phyloP scores from a whole-genome alignment of 169 alveolate species.

The Cryptosporidium viatorum region DNA sequence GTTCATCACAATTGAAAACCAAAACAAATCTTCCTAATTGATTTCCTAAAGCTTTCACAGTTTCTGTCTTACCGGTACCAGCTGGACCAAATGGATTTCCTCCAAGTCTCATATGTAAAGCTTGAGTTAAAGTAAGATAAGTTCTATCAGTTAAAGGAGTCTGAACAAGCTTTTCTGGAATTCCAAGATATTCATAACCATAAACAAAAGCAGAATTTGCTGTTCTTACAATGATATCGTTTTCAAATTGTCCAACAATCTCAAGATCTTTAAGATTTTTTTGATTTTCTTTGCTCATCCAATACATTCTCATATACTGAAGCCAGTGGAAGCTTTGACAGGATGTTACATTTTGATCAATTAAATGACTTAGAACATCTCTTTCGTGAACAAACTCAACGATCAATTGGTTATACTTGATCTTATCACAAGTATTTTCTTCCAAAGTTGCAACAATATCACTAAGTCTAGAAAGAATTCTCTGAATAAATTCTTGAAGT shows the following conservation, averaged over 20 bases:
- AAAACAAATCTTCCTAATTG: slow-evolving; percentile 95
- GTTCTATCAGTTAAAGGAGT: slow-evolving; percentile 99
- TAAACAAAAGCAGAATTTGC: slow-evolving; percentile 94
- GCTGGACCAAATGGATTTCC: slow-evolving; percentile 99
- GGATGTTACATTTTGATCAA: slow-evolving; percentile 78
- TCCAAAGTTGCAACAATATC: slow-evolving; percentile 30
- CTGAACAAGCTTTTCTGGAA: slow-evolving; percentile 95
- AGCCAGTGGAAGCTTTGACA: slow-evolving; percentile 93
- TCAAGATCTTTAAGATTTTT: slow-evolving; percentile 49
- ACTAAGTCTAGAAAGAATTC: slow-evolving; percentile 1
- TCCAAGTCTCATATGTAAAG: slow-evolving; percentile 95
- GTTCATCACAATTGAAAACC: slow-evolving; percentile 98
- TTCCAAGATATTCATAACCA: slow-evolving; percentile 98
- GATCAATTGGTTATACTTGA: slow-evolving; percentile 92
- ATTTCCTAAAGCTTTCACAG: slow-evolving; percentile 97
- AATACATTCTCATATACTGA: slow-evolving; percentile 95
- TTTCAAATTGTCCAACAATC: not conserved
- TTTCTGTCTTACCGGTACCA: slow-evolving; percentile 99
- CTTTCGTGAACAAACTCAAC: slow-evolving; percentile 97
- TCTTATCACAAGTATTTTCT: slow-evolving; percentile 83
- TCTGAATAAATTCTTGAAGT: slow-evolving; percentile 39
- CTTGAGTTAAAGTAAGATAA: slow-evolving; percentile 95
- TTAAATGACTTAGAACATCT: slow-evolving; percentile 91
- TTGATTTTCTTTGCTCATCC: slow-evolving; percentile 91
- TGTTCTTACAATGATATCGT: slow-evolving; percentile 86